A percentile compares a stretch with the other conserved stretches of the same genome.
These are phyloP conservation scores for Citrus unshiu DNA, from an alignment of 345 rosid genomes.

Conservation along the genomic window DNA sequence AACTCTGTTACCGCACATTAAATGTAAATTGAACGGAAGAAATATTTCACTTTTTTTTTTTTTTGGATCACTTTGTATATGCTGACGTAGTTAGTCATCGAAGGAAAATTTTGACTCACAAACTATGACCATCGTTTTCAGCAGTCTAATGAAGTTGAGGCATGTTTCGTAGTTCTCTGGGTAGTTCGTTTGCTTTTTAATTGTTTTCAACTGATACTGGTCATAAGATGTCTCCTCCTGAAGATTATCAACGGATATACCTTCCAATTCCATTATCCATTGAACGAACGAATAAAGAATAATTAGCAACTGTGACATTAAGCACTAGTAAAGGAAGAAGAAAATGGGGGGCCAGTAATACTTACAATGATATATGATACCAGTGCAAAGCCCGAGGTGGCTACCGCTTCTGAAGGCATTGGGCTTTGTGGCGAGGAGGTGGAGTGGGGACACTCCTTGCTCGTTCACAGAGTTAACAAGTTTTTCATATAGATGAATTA, in stretches of 20 bases:
- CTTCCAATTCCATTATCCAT: conserved; percentile 10
- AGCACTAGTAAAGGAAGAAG: neutral
- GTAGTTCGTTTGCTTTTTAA: neutral
- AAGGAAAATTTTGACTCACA: conserved; percentile 10
- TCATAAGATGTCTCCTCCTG: neutral
- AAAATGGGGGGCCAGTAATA: neutral
- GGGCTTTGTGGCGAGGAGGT: conserved; percentile 41
- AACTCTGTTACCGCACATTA: too few species aligned
- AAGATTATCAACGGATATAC: conserved; percentile 40
- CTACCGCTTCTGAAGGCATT: conserved; percentile 37
- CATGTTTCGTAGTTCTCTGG: conserved; percentile 39
- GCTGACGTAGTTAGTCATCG: neutral
- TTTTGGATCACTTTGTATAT: neutral
- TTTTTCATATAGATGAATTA: conserved; percentile 16
- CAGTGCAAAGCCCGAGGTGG: conserved; percentile 18
- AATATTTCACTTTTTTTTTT: too few species aligned
- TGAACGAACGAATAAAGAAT: neutral
- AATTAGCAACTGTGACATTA: neutral
- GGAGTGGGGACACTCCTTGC: conserved; percentile 38
- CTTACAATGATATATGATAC: conserved; percentile 39
- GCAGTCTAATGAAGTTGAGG: conserved; percentile 11
- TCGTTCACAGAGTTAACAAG: conserved; percentile 26
- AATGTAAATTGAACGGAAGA: too few species aligned
- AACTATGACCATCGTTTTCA: neutral
- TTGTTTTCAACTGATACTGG: neutral